These are phyloP conservation scores for Pleurotus platypus DNA, from an alignment of 768 basidiomycete genomes.

Conservation along the genomic window DNA sequence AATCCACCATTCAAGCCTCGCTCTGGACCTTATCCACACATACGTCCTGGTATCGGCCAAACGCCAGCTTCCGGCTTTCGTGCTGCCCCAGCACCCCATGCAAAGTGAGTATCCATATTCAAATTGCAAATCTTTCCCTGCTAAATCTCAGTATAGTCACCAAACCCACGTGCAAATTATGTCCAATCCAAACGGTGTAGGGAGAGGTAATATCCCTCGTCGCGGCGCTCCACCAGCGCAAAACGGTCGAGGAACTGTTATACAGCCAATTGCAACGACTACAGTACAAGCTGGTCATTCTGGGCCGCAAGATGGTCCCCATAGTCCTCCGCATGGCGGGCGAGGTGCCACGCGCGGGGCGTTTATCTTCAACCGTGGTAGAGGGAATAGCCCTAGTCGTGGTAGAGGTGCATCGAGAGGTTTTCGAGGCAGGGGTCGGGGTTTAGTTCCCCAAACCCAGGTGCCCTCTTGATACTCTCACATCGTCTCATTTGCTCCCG, in stretches of 20 bases:
- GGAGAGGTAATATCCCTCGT: background rate
- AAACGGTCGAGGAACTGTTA: background rate
- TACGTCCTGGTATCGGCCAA: slow-evolving; percentile 55
- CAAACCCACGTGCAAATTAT: background rate
- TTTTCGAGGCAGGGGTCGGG: slow-evolving; percentile 13
- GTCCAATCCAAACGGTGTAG: background rate
- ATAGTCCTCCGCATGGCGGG: background rate
- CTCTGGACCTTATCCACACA: slow-evolving; percentile 60
- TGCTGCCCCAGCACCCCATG: slow-evolving; percentile 34
- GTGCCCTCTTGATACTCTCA: background rate
- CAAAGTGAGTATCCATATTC: background rate
- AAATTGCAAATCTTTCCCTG: background rate
- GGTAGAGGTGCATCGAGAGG: slow-evolving; percentile 3
- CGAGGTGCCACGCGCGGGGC: background rate
- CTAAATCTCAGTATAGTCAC: background rate
- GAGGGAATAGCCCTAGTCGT: background rate
- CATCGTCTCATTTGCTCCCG: no score
- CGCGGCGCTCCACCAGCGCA: background rate
- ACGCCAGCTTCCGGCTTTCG: slow-evolving; percentile 61
- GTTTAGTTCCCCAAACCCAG: background rate
- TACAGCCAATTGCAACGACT: background rate
- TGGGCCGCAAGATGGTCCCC: background rate
- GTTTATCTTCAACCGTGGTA: background rate
- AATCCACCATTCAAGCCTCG: slow-evolving; percentile 62
- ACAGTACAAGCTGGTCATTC: background rate